A percentile compares a stretch with the other conserved stretches of the same genome.
phyloP scores from a whole-genome alignment of 2,329 filamentous ascomycete genomes.

The Fusarium sp. region DNA sequence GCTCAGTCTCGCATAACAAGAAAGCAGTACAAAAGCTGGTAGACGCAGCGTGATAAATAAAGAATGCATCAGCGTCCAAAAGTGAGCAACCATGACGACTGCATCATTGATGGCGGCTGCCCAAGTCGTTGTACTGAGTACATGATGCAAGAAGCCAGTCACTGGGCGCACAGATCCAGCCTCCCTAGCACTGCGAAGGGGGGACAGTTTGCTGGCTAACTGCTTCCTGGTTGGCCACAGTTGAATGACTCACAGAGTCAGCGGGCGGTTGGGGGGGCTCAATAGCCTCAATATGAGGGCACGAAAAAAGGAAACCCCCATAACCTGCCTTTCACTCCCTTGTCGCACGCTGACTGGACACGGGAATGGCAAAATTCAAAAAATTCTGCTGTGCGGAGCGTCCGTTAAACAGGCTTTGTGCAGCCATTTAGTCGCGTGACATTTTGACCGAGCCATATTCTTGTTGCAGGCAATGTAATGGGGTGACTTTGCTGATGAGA shows the following conservation, averaged over 20 bases:
- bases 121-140: slow-evolving; percentile 36
- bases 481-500: slow-evolving; percentile 36
- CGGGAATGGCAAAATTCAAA: not conserved
- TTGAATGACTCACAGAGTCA: slow-evolving; percentile 43
- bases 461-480: not conserved
- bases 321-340: slow-evolving; percentile 21
- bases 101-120: slow-evolving; percentile 5
- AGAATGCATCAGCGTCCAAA: slow-evolving; percentile 2
- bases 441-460: not conserved
- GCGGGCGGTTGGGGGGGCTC: slow-evolving; percentile 32
- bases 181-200: slow-evolving; percentile 40
- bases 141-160: slow-evolving; percentile 45
- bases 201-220: slow-evolving; percentile 30
- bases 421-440: not conserved
- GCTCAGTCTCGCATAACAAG: not conserved
- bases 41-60: not conserved
- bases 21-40: not conserved
- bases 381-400: slow-evolving; percentile 35
- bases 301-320: slow-evolving; percentile 40
- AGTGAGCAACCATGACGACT: slow-evolving; percentile 25
- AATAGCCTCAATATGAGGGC: not conserved
- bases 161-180: slow-evolving; percentile 47
- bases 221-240: slow-evolving; percentile 39
- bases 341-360: slow-evolving; percentile 10
- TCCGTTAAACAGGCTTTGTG: slow-evolving; percentile 22